Conservation (phyloP, 2,329 filamentous ascomycete genomes). For the Neurospora sp. region DNA sequence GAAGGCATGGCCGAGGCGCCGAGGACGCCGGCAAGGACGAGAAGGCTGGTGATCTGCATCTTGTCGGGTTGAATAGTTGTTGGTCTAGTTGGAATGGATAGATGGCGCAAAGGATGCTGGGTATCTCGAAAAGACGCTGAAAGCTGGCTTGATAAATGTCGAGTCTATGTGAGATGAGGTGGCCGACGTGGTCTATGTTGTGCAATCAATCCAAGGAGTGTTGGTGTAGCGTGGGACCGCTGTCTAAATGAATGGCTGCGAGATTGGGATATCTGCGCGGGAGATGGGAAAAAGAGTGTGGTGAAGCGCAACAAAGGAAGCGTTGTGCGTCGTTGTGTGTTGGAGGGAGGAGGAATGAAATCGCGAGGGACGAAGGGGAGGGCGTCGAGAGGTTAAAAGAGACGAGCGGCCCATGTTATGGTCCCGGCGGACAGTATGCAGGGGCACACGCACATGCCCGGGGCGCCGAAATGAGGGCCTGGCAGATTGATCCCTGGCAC, state of each 20-base stretch:
- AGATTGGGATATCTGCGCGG: background rate
- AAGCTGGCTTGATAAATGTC: background rate
- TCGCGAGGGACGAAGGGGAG: background rate
- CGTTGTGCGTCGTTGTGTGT: background rate
- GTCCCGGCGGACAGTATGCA: background rate
- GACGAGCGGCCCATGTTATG: background rate
- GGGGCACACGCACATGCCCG: background rate
- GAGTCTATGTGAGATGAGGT: background rate
- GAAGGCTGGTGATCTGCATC: slow-evolving; percentile 17
- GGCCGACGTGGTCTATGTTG: background rate
- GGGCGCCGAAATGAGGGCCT: background rate
- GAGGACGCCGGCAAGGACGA: slow-evolving; percentile 23
- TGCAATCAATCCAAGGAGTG: background rate
- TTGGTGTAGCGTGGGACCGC: background rate
- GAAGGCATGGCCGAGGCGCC: slow-evolving; percentile 25
- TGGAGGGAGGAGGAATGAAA: background rate
- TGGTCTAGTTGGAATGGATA: slow-evolving; percentile 1
- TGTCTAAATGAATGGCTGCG: background rate
- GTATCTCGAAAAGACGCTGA: background rate
- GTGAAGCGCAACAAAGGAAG: background rate
- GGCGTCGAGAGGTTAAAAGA: background rate
- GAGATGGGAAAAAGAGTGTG: background rate
- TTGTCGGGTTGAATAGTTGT: background rate
- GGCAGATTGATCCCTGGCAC: background rate
- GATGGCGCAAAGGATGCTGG: slow-evolving; percentile 1